Base-by-base conservation (phyloP, 2,329 filamentous ascomycete species). In the Colletotrichum falcatum region DNA sequence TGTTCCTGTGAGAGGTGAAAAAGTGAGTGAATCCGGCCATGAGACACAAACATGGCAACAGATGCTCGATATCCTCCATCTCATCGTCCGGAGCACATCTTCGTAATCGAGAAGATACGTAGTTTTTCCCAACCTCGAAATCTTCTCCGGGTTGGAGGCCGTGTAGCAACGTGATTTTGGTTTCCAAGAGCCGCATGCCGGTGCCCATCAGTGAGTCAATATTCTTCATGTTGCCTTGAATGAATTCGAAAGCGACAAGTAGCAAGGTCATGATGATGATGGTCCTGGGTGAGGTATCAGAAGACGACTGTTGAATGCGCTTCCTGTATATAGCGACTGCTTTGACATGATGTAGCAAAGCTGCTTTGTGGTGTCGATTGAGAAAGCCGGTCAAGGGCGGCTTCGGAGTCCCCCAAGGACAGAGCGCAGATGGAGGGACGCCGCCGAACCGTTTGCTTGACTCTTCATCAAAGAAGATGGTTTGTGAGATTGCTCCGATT, bases 401-500 rank as follows among this genome's bases (percentile, higher is more conserved):
- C 26, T 37, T 66, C 2, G 54, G 30, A 1, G 63, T 44, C 14
- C 37, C 61, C 61, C 49, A 64, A 14, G 61, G 61, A 18, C 46
- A 44, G 9, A 65, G 54, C 6, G 61, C 49, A 3, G 61, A 55
- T 20, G 51, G 62, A 35, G 44, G 44, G 28, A 48, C 28, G n/a
- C 26, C 28, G 8, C 39, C 63, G 14, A 28, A 23, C 5, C n/a
- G 44, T 35, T 51, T 39, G 35, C 53, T 46, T 12, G 60, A 44
- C 26, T 42, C 35, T 9, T 58, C 61, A n/a, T 60, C 58, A 23
- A 71, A 63, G 58, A 71, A 72, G 11, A 74, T 49, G 23, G 70
- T 66, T 48, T 72, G 65, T 12, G 74, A 73, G 26, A 75, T 65
- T 0, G 74, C 74, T 3, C 73, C 73, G 18, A 76, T 73, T 46